Evolutionary conservation across 2,329 filamentous ascomycete genomes (phyloP).

Genomic region (Lomentospora prolificans): DNA sequence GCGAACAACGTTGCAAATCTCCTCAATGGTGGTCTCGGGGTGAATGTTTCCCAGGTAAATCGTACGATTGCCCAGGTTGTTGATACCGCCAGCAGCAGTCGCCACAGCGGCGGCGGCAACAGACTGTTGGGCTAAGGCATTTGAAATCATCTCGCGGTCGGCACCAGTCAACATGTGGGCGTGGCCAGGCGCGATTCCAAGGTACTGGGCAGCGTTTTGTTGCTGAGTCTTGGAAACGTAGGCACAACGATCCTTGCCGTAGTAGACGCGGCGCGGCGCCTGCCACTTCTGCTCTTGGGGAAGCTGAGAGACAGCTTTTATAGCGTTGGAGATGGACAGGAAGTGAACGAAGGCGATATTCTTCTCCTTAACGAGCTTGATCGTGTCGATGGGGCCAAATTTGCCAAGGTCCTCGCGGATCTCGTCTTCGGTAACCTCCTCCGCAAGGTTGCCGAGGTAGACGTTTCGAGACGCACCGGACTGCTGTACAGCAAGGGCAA

Average conservation of each 20-base stretch:
- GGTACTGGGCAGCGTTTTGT: slow-evolving; percentile 95
- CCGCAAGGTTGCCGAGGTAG: slow-evolving; percentile 85
- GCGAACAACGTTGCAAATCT: slow-evolving; percentile 98
- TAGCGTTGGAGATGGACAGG: slow-evolving; percentile 91
- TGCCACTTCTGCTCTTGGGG: slow-evolving; percentile 98
- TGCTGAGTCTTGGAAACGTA: slow-evolving; percentile 99
- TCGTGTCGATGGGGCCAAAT: slow-evolving; percentile 91
- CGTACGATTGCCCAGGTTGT: slow-evolving; percentile 93
- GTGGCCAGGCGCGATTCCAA: slow-evolving; percentile 93
- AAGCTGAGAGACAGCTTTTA: slow-evolving; percentile 94
- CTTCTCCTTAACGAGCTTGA: slow-evolving; percentile 97
- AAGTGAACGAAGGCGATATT: slow-evolving; percentile 97
- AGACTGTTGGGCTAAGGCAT: slow-evolving; percentile 91
- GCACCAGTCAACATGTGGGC: slow-evolving; percentile 93
- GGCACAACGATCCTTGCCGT: slow-evolving; percentile 95
- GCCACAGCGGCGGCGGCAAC: slow-evolving; percentile 94
- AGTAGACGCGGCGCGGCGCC: slow-evolving; percentile 88
- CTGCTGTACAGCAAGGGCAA: slow-evolving; percentile 94
- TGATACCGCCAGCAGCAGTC: slow-evolving; percentile 90
- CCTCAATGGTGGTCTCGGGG: slow-evolving; percentile 96
- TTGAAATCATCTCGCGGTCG: slow-evolving; percentile 93
- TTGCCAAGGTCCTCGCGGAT: slow-evolving; percentile 90
- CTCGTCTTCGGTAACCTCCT: slow-evolving; percentile 86
- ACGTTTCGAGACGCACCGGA: slow-evolving; percentile 95
- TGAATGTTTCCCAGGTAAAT: slow-evolving; percentile 99